Conservation (phyloP, 371 early-diverging fungal genomes). For the Dinochytrium kinnereticum region DNA sequence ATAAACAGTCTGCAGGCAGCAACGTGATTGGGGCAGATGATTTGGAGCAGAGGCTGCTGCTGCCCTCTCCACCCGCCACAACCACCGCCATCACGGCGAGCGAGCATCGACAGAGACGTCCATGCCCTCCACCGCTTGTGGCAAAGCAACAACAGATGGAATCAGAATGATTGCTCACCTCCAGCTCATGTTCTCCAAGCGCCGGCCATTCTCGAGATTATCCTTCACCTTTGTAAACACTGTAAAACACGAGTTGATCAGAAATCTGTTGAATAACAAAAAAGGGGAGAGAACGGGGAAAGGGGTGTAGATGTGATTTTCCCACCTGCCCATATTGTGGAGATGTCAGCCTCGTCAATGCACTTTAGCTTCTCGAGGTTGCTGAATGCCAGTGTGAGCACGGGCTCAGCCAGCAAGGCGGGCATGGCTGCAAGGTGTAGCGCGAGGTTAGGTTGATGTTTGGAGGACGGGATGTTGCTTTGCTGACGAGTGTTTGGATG, state of each 20-base stretch:
- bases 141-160: too few species aligned
- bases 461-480: too few species aligned
- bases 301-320: not conserved
- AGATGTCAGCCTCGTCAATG: constrained; percentile 50
- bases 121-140: too few species aligned
- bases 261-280: not conserved
- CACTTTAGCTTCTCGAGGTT: constrained; percentile 50
- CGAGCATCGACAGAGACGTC: too few species aligned
- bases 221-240: constrained; percentile 58
- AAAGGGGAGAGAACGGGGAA: not conserved
- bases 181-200: constrained; percentile 59
- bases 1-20: too few species aligned
- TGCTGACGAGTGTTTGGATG: too few species aligned
- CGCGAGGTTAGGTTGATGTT: too few species aligned
- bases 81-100: too few species aligned
- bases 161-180: too few species aligned
- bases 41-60: too few species aligned
- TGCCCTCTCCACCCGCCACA: too few species aligned
- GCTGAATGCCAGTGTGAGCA: constrained; percentile 51
- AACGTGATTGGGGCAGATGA: too few species aligned
- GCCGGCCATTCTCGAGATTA: constrained; percentile 54
- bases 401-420: constrained; percentile 49
- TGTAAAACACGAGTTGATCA: not conserved
- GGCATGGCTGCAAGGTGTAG: constrained; percentile 45
- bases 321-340: constrained; percentile 58